Base-by-base conservation (phyloP, 2,329 filamentous ascomycete species). In the Talaromyces pinophilus region DNA sequence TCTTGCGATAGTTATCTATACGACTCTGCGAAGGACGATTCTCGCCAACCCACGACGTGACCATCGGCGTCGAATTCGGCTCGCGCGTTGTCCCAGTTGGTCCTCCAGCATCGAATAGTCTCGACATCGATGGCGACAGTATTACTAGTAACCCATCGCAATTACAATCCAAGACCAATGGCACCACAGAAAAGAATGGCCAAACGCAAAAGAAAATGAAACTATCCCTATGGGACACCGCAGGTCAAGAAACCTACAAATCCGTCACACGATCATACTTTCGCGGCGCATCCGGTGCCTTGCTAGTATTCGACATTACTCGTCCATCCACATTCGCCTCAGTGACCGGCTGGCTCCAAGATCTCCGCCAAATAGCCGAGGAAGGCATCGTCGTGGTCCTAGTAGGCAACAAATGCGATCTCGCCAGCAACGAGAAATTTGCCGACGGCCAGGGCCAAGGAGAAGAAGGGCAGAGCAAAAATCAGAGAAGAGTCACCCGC, bases 181-280 rank as follows among this genome's bases (percentile, higher is more conserved):
- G n/a, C 54, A 11, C 19, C 22, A 5, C 50, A 7, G 50, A 60
- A 63, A 60, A 38, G 42, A 35, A 73, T 76, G 46, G 71, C 77
- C 15, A 75, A 46, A 70, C 72, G 52, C 86, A 88, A 72, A 87
- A 87, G 88, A 90, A 94, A 81, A 97, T 97, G 93, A 97, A 97
- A 80, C 86, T 97, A 5, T 92, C 89, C 54, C 84, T 98, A 11
- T 98, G 94, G 94, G 94, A 97, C 76, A 98, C 94, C 0, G 94
- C 94, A 17, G 94, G 94, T 30, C 94, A 98, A 79, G 94, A 98
- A 82, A 97, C 93, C 13, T 98, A 98, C 84, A 97, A 97, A 79
- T 94, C 91, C 54, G 95, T 98, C 67, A 98, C 94, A 8, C 86
- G 94, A 64, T 95, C 91, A 68, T 97, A 97, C 82, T 97, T 97